phyloP scores from a whole-genome alignment of 1,139 yeast genomes.

The Pichia cactophila region DNA sequence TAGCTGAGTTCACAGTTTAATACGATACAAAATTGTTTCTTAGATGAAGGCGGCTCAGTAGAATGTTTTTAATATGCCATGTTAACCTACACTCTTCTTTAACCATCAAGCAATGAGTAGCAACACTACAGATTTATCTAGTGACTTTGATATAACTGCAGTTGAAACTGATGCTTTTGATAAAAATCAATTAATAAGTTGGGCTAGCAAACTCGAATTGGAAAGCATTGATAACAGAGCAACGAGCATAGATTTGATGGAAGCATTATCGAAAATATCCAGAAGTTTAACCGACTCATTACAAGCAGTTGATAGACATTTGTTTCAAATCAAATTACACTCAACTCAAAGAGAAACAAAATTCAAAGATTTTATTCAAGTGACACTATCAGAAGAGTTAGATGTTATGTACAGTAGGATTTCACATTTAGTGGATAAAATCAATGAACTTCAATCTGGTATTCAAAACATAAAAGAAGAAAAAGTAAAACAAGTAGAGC shows the following conservation, averaged over 20 bases:
- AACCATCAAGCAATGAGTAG: neutral
- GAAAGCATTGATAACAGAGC: constrained; percentile 36
- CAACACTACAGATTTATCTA: constrained; percentile 8
- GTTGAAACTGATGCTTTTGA: constrained; percentile 10
- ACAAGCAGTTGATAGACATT: constrained; percentile 5
- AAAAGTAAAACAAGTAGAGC: neutral
- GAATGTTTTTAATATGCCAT: neutral
- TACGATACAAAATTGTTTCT: neutral
- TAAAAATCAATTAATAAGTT: constrained; percentile 28
- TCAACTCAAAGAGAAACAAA: constrained; percentile 1
- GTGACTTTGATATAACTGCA: constrained; percentile 7
- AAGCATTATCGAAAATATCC: constrained; percentile 11
- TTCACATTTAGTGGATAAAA: neutral
- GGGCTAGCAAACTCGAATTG: constrained; percentile 41
- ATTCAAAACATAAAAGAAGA: neutral
- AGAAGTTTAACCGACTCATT: constrained; percentile 13
- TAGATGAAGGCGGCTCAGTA: neutral
- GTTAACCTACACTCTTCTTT: neutral
- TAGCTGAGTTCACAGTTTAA: neutral
- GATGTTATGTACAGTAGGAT: constrained; percentile 6
- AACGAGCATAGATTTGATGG: constrained; percentile 26
- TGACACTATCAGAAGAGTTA: constrained; percentile 7
- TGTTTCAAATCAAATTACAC: constrained; percentile 5
- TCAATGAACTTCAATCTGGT: constrained; percentile 1
- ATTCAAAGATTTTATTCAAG: constrained; percentile 5